phyloP scores from a whole-genome alignment of 495 filamentous ascomycete genomes.

The Pyrenopolyporus hunteri region DNA sequence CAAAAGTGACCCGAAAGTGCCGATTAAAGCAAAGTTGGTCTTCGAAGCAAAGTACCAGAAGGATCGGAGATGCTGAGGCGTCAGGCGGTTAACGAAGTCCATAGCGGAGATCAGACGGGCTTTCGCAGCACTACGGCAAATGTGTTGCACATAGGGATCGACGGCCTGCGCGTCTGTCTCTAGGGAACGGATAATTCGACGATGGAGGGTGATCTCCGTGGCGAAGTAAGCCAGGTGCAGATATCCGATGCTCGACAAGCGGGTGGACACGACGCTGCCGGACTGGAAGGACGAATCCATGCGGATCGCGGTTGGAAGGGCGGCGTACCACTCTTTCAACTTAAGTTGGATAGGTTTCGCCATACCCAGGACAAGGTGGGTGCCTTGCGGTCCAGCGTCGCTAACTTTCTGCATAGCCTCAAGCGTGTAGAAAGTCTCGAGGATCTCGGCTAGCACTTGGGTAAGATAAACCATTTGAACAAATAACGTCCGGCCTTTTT shows the following conservation, averaged over 20 bases:
- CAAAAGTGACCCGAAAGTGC: constrained; percentile 79
- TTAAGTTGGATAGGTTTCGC: constrained; percentile 85
- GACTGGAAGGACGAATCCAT: constrained; percentile 65
- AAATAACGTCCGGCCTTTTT: constrained; percentile 72
- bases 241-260: constrained; percentile 69
- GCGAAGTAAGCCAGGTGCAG: constrained; percentile 86
- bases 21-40: constrained; percentile 81
- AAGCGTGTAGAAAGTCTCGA: constrained; percentile 80
- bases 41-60: constrained; percentile 87
- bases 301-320: constrained; percentile 66
- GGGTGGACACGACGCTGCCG: constrained; percentile 40
- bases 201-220: constrained; percentile 83
- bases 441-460: constrained; percentile 75
- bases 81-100: constrained; percentile 78
- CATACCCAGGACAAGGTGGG: constrained; percentile 68
- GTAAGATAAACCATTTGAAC: constrained; percentile 76
- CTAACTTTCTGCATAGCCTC: constrained; percentile 60
- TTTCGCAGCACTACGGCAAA: constrained; percentile 90
- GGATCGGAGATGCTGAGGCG: constrained; percentile 70
- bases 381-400: constrained; percentile 59
- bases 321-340: constrained; percentile 80
- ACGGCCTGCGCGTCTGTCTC: constrained; percentile 49
- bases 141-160: constrained; percentile 83
- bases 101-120: constrained; percentile 78
- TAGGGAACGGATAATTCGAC: constrained; percentile 78